Evolutionary conservation across 2,329 filamentous ascomycete genomes (phyloP), one percentile per base, ranked within the genome.

Genomic region (Lachnellula cervina): DNA sequence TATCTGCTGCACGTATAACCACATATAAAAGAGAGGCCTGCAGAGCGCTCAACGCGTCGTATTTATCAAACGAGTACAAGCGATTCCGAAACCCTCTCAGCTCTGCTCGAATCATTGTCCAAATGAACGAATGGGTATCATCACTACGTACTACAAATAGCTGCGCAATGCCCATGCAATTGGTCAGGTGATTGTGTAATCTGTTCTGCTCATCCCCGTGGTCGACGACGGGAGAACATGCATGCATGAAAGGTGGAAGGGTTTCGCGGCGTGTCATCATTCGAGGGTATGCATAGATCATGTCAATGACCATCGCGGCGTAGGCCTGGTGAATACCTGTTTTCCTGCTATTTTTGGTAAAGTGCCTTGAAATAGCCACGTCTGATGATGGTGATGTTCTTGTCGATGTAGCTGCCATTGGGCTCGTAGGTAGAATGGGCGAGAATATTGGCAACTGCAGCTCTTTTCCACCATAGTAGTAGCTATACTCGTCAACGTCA

Each of bases 241-340:
- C 16, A 55, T 68, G 65, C 25, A 68, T 66, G 44, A 66, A 67
- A 11, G 57, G 60, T 32, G 65, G 64, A 21, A 66, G 55, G 1
- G 65, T 66, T 54, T 67, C 62, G 37, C 62, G 56, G 17, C 64
- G 62, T 13, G 60, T 47, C 62, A 68, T 66, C 65, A 62, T 65
- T 25, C 43, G 49, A 13, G 65, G 65, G 34, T 61, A 63, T 2
- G 63, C 54, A 11, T 62, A 52, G 17, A 65, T 32, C 4, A 42
- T 47, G 16, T 58, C 49, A 23, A 58, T 52, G 19, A 59, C 51
- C 45, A 55, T 14, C n/a, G 53, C 42, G 48, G 56, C 53, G 45
- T 28, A 55, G 16, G 43, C 19, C 11, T 54, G 51, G 16, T 42
- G 14, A 42, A 28, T 13, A 52, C 25, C 32, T 51, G 47, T 8